Evolutionary conservation across 495 filamentous ascomycete genomes (phyloP), one percentile per base, ranked within the genome.

Genomic region (Aspergillus egyptiacus): DNA sequence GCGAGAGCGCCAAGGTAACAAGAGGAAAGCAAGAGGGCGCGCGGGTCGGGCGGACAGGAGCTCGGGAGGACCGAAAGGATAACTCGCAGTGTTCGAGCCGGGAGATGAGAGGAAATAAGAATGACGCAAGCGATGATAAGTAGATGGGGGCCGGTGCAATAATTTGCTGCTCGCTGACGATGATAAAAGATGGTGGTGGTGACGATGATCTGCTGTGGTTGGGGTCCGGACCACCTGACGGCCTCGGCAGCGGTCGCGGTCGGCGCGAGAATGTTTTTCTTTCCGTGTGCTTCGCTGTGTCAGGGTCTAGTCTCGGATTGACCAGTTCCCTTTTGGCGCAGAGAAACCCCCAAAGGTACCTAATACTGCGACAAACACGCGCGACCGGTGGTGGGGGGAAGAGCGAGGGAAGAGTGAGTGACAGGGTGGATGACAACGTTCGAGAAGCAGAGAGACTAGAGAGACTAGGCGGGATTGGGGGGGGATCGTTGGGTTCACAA

Each of bases 1-100:
- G 65, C 60, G 63, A 56, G 60, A 62, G 61, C 57, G 59, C 53
- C 54, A 40, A 50, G 50, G 38, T 55, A 46, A n/a, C n/a, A n/a
- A n/a, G 42, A 46, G 58, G 56, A 45, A 32, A 49, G 52, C 39
- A 32, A 54, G 39, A 42, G 24, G 22, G 49, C 40, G 49, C 40
- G 46, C 48, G 50, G 44, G 39, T 35, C 22, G 39, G n/a, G 39
- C 17, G 37, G 42, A 42, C 23, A 9, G 40, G 24, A 43, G 25
- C 40, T 51, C 1, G 44, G 41, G 27, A 22, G 48, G 15, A n/a
- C n/a, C n/a, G n/a, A 25, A 32, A 32, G 32, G 34, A 49, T 23
- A 41, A 11, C 9, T 46, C 36, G 28, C 44, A 34, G 18, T 33
- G 39, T 13, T 41, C 15, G 47, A 39, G 31, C 27, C 5, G 25